Percentiles rank a stretch among this genome's conserved stretches.
Evolutionary conservation across 2,329 filamentous ascomycete genomes (phyloP).

Genomic region (Diaporthe sp.): DNA sequence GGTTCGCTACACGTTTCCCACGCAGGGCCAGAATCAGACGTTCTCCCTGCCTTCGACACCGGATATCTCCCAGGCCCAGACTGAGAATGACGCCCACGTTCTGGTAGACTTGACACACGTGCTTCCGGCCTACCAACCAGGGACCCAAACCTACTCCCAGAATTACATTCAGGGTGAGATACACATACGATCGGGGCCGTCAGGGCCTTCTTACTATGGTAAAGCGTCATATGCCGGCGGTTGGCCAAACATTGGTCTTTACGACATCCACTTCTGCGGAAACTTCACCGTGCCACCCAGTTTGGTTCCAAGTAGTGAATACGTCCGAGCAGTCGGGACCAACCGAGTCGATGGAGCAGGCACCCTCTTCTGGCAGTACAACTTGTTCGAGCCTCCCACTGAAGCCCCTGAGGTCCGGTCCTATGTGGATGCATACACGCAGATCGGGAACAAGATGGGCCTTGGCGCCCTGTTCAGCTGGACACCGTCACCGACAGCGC

Average conservation of each 20-base stretch:
- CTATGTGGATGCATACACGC: slow-evolving; percentile 17
- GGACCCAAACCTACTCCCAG: slow-evolving; percentile 33
- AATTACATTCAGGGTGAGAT: slow-evolving; percentile 33
- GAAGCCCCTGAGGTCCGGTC: slow-evolving; percentile 16
- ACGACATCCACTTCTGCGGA: slow-evolving; percentile 26
- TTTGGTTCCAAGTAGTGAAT: slow-evolving; percentile 22
- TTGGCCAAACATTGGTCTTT: slow-evolving; percentile 30
- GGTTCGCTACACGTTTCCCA: slow-evolving; percentile 34
- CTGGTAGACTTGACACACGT: slow-evolving; percentile 36
- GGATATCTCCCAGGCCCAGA: slow-evolving; percentile 3
- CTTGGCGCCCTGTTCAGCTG: slow-evolving; percentile 34
- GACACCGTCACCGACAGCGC: background rate
- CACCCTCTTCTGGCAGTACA: slow-evolving; percentile 32
- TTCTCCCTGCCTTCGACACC: slow-evolving; percentile 12
- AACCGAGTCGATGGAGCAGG: slow-evolving; percentile 32
- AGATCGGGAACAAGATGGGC: slow-evolving; percentile 35
- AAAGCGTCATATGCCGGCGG: slow-evolving; percentile 32
- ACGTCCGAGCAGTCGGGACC: slow-evolving; percentile 19
- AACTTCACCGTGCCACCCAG: slow-evolving; percentile 29
- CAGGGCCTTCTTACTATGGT: slow-evolving; percentile 34
- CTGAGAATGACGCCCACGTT: slow-evolving; percentile 27
- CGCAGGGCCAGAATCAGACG: background rate
- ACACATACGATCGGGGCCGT: slow-evolving; percentile 20
- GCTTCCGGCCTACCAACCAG: slow-evolving; percentile 26
- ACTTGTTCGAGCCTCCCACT: slow-evolving; percentile 1